A percentile compares a stretch with the other conserved stretches of the same genome.
phyloP scores from a whole-genome alignment of 192 early-diverging fungal genomes.

The Backusella tarrabulga region DNA sequence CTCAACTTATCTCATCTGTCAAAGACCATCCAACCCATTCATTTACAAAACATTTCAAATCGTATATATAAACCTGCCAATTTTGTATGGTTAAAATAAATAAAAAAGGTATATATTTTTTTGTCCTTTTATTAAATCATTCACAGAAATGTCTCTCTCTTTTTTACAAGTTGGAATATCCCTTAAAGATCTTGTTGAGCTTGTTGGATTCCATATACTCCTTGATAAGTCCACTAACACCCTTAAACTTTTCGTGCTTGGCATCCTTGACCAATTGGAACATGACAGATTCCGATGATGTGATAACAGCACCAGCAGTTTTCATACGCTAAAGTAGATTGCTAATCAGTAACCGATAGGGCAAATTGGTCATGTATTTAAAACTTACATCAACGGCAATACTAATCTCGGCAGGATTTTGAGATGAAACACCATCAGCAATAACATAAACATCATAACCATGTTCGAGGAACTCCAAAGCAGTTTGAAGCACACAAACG shows the following conservation, averaged over 20 bases:
- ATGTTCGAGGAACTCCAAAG: slow-evolving; percentile 80
- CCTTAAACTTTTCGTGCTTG: slow-evolving; percentile 72
- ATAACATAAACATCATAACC: slow-evolving; percentile 83
- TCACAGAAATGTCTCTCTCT: too few relatives aligned
- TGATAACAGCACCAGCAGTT: slow-evolving; percentile 69
- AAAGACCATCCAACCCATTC: background rate
- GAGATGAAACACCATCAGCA: slow-evolving; percentile 90
- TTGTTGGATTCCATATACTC: slow-evolving; percentile 68
- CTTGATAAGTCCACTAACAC: slow-evolving; percentile 81
- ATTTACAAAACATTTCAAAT: too few relatives aligned
- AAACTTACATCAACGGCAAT: slow-evolving; percentile 71
- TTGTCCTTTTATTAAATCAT: too few relatives aligned
- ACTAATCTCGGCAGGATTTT: slow-evolving; percentile 77
- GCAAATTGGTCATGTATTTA: too few relatives aligned
- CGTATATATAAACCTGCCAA: too few relatives aligned
- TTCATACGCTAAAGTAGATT: slow-evolving; percentile 41
- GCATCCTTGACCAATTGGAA: slow-evolving; percentile 71
- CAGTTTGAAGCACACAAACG: slow-evolving; percentile 94
- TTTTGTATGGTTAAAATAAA: too few relatives aligned
- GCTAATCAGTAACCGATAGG: background rate
- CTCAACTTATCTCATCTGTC: background rate
- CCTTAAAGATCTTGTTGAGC: slow-evolving; percentile 57
- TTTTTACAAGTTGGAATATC: background rate
- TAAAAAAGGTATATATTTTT: too few relatives aligned
- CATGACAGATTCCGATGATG: slow-evolving; percentile 70